Percentiles rank a stretch among this genome's conserved stretches.
phyloP scores from a whole-genome alignment of 1,284 basidiomycete genomes.

The Rhodotorula mucilaginosa region DNA sequence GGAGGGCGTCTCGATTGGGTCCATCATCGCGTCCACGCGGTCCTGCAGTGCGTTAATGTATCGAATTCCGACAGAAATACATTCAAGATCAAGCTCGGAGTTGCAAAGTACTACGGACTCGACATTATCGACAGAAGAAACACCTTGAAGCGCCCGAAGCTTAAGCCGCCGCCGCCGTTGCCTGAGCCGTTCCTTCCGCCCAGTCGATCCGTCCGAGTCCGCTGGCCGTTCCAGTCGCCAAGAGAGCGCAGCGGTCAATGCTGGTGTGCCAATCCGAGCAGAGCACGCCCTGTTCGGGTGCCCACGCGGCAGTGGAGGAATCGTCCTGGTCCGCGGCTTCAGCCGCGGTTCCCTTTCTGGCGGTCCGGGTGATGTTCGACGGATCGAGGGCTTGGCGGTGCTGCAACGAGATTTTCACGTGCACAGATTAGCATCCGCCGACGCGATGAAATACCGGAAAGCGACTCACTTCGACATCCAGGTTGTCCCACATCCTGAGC shows the following conservation, averaged over 20 bases:
- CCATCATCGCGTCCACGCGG: too few species aligned
- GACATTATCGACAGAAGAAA: too few species aligned
- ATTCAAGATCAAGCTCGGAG: too few species aligned
- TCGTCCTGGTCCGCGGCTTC: constrained; percentile 23
- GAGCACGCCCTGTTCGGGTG: constrained; percentile 68
- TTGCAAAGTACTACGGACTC: too few species aligned
- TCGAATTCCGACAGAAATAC: too few species aligned
- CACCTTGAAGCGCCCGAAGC: background rate
- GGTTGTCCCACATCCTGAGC: constrained; percentile 78
- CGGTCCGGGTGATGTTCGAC: background rate
- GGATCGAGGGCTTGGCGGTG: constrained; percentile 19
- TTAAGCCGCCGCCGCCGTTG: background rate
- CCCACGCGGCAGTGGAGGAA: constrained; percentile 62
- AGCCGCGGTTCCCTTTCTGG: background rate
- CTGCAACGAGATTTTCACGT: background rate
- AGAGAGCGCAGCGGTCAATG: constrained; percentile 61
- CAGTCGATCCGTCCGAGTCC: constrained; percentile 79
- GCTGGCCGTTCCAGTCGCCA: constrained; percentile 75
- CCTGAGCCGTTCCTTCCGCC: constrained; percentile 19
- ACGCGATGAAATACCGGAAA: background rate
- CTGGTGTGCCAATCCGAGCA: constrained; percentile 77
- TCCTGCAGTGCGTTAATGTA: too few species aligned
- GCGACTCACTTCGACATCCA: constrained; percentile 51
- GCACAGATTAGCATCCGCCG: background rate
- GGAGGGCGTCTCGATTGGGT: too few species aligned